Conservation (phyloP, 1,284 basidiomycete genomes). For the Boletus mariae region DNA sequence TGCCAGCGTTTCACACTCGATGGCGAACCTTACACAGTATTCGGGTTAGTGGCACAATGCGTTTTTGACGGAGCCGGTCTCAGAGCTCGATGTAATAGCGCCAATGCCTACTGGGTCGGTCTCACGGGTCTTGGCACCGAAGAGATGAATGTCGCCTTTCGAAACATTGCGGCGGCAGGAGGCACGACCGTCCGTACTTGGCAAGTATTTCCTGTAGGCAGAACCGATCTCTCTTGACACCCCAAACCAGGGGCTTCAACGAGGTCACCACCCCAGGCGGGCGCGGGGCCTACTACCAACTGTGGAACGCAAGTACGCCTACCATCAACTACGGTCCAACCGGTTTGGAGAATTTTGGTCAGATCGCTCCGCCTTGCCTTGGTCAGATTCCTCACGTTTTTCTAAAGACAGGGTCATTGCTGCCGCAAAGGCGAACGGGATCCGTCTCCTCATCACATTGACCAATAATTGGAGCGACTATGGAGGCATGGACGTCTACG, state of each 20-base stretch:
- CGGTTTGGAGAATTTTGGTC: background rate
- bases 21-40: background rate
- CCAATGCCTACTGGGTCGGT: background rate
- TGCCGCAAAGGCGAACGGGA: background rate
- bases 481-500: background rate
- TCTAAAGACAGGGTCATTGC: background rate
- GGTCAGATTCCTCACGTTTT: background rate
- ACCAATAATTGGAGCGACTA: background rate
- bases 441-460: background rate
- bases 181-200: background rate
- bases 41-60: background rate
- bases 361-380: background rate
- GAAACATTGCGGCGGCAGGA: background rate
- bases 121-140: background rate
- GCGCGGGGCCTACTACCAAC: background rate
- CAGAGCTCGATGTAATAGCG: background rate
- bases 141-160: background rate
- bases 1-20: background rate
- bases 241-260: background rate
- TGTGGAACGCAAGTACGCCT: background rate
- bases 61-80: background rate
- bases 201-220: background rate
- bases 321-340: background rate
- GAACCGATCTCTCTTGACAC: background rate
- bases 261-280: background rate